Base-by-base conservation (phyloP, 2,329 filamentous ascomycete genomes). In the Cladosporium sp. region DNA sequence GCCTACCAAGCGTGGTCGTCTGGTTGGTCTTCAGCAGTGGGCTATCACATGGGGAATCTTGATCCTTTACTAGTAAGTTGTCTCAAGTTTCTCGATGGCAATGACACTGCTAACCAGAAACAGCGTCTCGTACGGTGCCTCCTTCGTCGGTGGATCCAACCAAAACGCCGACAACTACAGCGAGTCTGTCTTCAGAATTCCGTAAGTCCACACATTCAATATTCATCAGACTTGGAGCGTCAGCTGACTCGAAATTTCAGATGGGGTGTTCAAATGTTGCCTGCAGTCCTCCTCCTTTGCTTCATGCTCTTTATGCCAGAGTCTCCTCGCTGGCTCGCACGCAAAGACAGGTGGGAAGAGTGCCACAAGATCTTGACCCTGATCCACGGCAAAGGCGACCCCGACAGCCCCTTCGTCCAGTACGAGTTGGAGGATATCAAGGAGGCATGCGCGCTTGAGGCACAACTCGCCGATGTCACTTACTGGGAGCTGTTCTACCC, bases 341-440 rank as follows among this genome's bases (percentile, higher is more conserved):
- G 75, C 48, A 77, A 81, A 59, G 80, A 81, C 58, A 76, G 76
- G 46, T 81, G 79, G 79, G 80, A 82, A 54, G 79, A 82, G 53
- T 75, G 73, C 58, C 72, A 78, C 21, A 70, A 69, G n/a, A 79
- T 82, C 5, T 73, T 82, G 2, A 76, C 75, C 3, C 74, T 80
- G 2, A 77, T 81, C 1, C 80, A 81, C 64, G 79, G 78, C 62
- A 77, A 74, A 34, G 74, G 74, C 23, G 71, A 76, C 60, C 71
- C 71, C 1, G 66, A 74, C 56, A 69, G 66, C 34, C 73, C 74
- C 0, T 89, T 91, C 67, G 90, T 93, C 7, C 77, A 77, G 18
- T 83, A 80, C 23, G 91, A 94, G 75, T 78, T 90, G 73, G 80
- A 86, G n/a, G 90, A 93, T 69, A 93, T 94, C 73, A 85, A 86